Evolutionary conservation across 805 yeast genomes (phyloP).

Genomic region (Cephaloascus albidus): DNA sequence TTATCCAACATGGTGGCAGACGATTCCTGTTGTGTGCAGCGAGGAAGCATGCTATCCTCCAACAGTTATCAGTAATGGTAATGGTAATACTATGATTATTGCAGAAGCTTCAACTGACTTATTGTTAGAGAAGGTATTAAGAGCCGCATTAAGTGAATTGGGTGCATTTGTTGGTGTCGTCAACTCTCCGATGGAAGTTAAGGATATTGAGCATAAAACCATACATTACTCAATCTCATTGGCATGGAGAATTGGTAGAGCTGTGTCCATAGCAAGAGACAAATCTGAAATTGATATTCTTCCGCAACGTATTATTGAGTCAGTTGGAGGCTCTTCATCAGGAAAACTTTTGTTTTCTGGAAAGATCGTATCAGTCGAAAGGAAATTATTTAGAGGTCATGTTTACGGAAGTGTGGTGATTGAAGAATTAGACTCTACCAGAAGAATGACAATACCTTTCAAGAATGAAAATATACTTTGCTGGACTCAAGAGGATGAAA

Average conservation of each 20-base stretch:
- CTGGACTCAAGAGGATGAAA: constrained; percentile 7
- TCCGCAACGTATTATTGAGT: constrained; percentile 23
- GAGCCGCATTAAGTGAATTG: constrained; percentile 32
- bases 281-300: constrained; percentile 22
- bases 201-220: constrained; percentile 15
- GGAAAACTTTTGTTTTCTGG: constrained; percentile 28
- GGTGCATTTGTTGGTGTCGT: constrained; percentile 30
- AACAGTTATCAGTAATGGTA: constrained; percentile 23
- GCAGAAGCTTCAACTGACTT: constrained; percentile 19
- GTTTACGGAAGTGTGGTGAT: constrained; percentile 34
- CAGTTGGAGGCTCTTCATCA: constrained; percentile 19
- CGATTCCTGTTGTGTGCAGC: constrained; percentile 17
- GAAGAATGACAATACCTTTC: constrained; percentile 29
- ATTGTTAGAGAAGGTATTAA: constrained; percentile 24
- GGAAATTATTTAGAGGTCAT: constrained; percentile 30
- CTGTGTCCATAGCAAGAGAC: constrained; percentile 26
- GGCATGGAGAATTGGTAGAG: constrained; percentile 41
- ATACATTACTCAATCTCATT: constrained; percentile 24
- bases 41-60: constrained; percentile 13
- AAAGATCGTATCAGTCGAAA: constrained; percentile 32
- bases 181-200: constrained; percentile 21
- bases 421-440: constrained; percentile 8
- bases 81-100: constrained; percentile 26
- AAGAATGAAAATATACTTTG: constrained; percentile 37
- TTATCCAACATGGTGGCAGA: constrained; percentile 34